A percentile compares a stretch with the other conserved stretches of the same genome.
Evolutionary conservation across 257 asterid genomes (phyloP).

Genomic region (Solanum boliviense): DNA sequence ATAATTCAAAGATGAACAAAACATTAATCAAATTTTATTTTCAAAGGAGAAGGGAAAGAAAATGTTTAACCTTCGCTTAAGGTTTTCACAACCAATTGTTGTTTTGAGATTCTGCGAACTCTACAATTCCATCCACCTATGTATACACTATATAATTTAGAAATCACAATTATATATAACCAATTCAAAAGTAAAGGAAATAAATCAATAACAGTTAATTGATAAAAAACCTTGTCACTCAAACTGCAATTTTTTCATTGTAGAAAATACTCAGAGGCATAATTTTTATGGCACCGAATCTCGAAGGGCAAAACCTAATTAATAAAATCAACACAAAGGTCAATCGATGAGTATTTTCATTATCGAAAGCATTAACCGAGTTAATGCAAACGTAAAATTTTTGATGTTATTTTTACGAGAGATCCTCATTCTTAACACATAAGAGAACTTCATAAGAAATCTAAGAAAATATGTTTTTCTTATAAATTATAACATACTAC

Average conservation of each 20-base stretch:
- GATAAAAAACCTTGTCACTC: neutral
- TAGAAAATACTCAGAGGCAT: neutral
- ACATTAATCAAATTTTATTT: neutral
- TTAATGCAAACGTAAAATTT: neutral
- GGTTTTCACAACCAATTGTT: neutral
- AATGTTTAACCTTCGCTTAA: neutral
- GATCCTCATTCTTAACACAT: too few relatives aligned
- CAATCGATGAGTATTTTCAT: neutral
- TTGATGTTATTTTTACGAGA: too few relatives aligned
- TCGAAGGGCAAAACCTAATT: neutral
- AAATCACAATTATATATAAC: neutral
- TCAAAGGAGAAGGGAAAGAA: neutral
- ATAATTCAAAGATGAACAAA: neutral
- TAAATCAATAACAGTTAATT: neutral
- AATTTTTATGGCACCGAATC: neutral
- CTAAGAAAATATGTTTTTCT: too few relatives aligned
- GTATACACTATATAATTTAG: neutral
- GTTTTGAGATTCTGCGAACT: neutral
- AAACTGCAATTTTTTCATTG: neutral
- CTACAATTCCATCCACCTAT: neutral
- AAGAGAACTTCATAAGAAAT: too few relatives aligned
- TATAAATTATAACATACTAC: too few relatives aligned
- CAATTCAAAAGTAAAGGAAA: neutral
- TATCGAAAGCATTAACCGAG: neutral
- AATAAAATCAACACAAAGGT: neutral